Evolutionary conservation across 768 basidiomycete species (phyloP).

Genomic region (Suillus paluster): DNA sequence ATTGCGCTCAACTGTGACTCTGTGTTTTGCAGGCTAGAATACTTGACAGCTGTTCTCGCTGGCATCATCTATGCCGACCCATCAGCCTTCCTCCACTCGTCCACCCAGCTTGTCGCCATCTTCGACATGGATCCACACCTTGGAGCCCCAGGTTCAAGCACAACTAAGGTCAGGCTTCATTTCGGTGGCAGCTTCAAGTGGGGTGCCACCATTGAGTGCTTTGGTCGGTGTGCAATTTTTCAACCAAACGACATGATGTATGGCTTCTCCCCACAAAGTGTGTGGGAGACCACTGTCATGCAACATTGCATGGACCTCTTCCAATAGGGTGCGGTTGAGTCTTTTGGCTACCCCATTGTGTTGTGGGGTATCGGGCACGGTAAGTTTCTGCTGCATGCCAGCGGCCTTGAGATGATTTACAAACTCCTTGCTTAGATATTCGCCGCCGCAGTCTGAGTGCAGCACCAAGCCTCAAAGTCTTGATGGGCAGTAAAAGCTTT

Average conservation of each 20-base stretch:
- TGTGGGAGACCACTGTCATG: slow-evolving; percentile 32
- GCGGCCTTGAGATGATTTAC: slow-evolving; percentile 18
- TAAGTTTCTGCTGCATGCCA: no score
- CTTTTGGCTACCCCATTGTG: slow-evolving; percentile 45
- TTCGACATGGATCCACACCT: no score
- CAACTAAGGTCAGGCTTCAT: slow-evolving; percentile 4
- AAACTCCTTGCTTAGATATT: slow-evolving; percentile 30
- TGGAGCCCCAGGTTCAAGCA: no score
- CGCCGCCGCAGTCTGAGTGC: slow-evolving; percentile 31
- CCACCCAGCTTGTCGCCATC: no score
- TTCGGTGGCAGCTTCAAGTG: slow-evolving; percentile 20
- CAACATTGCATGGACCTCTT: slow-evolving; percentile 37
- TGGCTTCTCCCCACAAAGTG: slow-evolving; percentile 40
- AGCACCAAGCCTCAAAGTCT: not conserved
- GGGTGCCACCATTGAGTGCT: slow-evolving; percentile 24
- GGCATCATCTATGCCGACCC: no score
- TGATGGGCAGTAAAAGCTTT: no score
- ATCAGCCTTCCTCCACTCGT: no score
- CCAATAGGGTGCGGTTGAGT: slow-evolving; percentile 35
- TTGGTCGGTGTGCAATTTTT: slow-evolving; percentile 31
- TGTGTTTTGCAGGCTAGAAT: no score
- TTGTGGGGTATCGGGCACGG: slow-evolving; percentile 19
- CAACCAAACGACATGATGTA: slow-evolving; percentile 30
- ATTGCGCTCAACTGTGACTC: no score
- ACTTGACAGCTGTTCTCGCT: no score